Base-by-base conservation (phyloP, 164 flowering plant genomes). In the Saururus chinensis region DNA sequence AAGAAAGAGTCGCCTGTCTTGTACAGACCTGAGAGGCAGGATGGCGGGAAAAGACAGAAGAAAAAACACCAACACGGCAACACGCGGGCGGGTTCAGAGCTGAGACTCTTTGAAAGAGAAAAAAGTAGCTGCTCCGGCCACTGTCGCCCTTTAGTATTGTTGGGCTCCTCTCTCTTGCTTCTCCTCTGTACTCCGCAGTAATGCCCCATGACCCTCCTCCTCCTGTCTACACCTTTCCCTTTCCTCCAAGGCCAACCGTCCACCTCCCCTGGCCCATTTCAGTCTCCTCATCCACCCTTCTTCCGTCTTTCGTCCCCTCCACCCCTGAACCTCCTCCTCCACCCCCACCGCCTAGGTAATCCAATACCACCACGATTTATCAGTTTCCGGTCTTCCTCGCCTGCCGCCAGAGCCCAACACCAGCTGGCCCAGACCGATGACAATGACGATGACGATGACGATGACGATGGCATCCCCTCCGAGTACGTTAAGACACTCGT, bases 401-500 rank as follows among this genome's bases (percentile, higher is more conserved):
- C 49, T 13, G 49, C 49, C 49, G 49, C 49, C 14, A 17, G 49
- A 9, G 56, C 23, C 11, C 21, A 53, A 51, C 54, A 51, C 54
- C 54, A 16, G 37, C 37, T 6, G 37, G 37, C n/a, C n/a, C n/a
- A n/a, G n/a, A n/a, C n/a, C n/a, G n/a, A n/a, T n/a, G n/a, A n/a
- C n/a, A n/a, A 30, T 4, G 19, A 21, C 19, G 0, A 21, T 21
- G 54, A 8, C 54, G 54, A 16, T 12, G 23, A 53, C 56, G 19
- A 51, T 45, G 84, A 83, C 59, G 81, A 76, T 51, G 88, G 86
- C 21, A 85, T 89, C 24, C 86, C 92, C 8, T 16, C 24, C 54
- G 81, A 84, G 14, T 70, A 64, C 60, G 91, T 87, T 60, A 84
- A 82, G 61, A 70, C 69, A 49, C 80, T 92, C 10, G 86, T 64